Conservation (phyloP, 805 yeast species). For the Saccharomycopsis vini region DNA sequence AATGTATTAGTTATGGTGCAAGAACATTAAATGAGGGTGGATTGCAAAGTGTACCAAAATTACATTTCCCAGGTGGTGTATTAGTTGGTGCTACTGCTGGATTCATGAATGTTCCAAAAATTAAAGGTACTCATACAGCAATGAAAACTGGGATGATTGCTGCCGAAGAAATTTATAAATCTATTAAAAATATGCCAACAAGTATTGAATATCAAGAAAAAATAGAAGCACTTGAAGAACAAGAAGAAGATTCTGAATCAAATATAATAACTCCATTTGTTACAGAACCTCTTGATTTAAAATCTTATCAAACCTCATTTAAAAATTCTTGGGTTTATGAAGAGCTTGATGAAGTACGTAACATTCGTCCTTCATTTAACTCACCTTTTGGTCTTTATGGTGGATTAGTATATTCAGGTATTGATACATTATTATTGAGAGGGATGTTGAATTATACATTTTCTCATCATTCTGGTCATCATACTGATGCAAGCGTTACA, state of each 20-base stretch:
- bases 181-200: slow-evolving; percentile 34
- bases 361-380: slow-evolving; percentile 86
- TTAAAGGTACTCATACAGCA: slow-evolving; percentile 97
- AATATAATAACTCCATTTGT: slow-evolving; percentile 19
- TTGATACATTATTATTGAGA: slow-evolving; percentile 65
- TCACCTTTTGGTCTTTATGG: slow-evolving; percentile 67
- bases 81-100: slow-evolving; percentile 95
- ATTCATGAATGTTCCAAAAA: slow-evolving; percentile 92
- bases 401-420: slow-evolving; percentile 77
- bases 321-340: slow-evolving; percentile 77
- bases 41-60: slow-evolving; percentile 80
- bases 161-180: slow-evolving; percentile 69
- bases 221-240: slow-evolving; percentile 34
- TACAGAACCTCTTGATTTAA: slow-evolving; percentile 31
- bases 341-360: slow-evolving; percentile 78
- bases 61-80: slow-evolving; percentile 93
- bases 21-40: slow-evolving; percentile 98
- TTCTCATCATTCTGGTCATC: slow-evolving; percentile 33
- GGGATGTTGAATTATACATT: slow-evolving; percentile 90
- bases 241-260: slow-evolving; percentile 29
- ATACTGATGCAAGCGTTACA: slow-evolving; percentile 66
- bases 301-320: slow-evolving; percentile 53
- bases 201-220: slow-evolving; percentile 29
- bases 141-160: slow-evolving; percentile 94
- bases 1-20: slow-evolving; percentile 90